Base-by-base conservation (phyloP, 495 filamentous ascomycete species). In the Aspergillus nanangensis region DNA sequence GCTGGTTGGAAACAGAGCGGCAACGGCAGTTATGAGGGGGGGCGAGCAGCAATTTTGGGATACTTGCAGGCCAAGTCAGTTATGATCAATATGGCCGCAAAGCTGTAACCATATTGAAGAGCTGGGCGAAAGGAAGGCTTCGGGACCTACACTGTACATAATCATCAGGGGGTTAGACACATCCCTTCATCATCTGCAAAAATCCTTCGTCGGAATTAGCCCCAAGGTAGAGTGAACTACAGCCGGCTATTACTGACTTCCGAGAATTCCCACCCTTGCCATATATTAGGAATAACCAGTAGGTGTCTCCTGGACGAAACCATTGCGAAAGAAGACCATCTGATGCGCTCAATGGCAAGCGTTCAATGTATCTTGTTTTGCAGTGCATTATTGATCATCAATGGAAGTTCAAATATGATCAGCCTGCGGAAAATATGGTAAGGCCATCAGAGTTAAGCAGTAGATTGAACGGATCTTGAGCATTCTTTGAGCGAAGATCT, bases 21-120 rank as follows among this genome's bases (percentile, higher is more conserved):
- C 1, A 39, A 39, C 22, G 37, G 37, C 1, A 39, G 37, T 39
- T 39, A 39, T 39, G 37, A 39, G 11, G 37, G 37, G n/a, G 37
- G 37, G 7, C 37, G 37, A 11, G 37, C 37, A 10, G 37, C 37
- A 13, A 19, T 39, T 5, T n/a, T 39, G 37, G 21, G 37, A 18
- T 39, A 39, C 21, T 39, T 39, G 20, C 37, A 39, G 20, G 37
- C 37, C 4, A 39, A 39, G n/a, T 18, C 37, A 7, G 37, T 39
- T 13, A 18, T 39, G 18, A 9, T 39, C 8, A 39, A 39, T 11
- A 21, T 39, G 37, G 18, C 37, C 5, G 37, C 37, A 15, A 39
- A 39, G 37, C 37, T 39, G 21, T 39, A 21, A 39, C n/a, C n/a
- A n/a, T n/a, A n/a, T n/a, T n/a, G n/a, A n/a, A n/a, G n/a, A n/a